phyloP scores from a whole-genome alignment of 352 stramenopile species.

The Peronospora belbahrii region DNA sequence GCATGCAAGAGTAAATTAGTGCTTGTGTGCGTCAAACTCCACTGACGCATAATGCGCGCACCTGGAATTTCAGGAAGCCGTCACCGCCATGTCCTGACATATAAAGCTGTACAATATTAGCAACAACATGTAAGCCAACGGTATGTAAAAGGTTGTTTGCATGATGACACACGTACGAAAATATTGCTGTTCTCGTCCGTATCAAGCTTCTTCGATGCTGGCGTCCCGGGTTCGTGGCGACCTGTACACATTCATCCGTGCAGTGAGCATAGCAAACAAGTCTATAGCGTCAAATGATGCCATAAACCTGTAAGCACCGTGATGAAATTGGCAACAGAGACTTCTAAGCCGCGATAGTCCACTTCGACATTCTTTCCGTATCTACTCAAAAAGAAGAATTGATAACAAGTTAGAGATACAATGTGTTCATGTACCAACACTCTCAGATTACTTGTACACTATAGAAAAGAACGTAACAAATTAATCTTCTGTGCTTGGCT shows the following conservation, averaged over 20 bases:
- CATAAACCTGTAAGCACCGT: slow-evolving; percentile 82
- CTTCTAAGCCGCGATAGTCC: slow-evolving; percentile 92
- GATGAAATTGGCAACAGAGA: slow-evolving; percentile 96
- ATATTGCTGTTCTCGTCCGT: slow-evolving; percentile 87
- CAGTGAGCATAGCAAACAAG: not conserved
- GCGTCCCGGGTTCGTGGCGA: slow-evolving; percentile 80
- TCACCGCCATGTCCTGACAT: slow-evolving; percentile 95
- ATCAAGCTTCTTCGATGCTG: slow-evolving; percentile 84
- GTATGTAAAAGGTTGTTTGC: slow-evolving; percentile 32
- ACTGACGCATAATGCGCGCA: slow-evolving; percentile 13
- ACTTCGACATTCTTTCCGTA: slow-evolving; percentile 90
- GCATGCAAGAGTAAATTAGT: slow-evolving; percentile 5
- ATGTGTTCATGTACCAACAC: not conserved
- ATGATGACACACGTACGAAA: slow-evolving; percentile 40
- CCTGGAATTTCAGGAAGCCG: slow-evolving; percentile 97
- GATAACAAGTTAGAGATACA: not conserved
- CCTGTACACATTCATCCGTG: slow-evolving; percentile 31
- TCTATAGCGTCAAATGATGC: not conserved
- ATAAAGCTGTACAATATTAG: slow-evolving; percentile 50
- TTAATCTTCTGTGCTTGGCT: slow-evolving; percentile 87
- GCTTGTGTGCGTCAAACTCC: slow-evolving; percentile 1
- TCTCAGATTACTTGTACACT: not conserved
- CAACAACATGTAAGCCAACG: slow-evolving; percentile 8
- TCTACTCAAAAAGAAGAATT: slow-evolving; percentile 12
- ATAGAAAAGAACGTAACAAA: slow-evolving; percentile 25